Evolutionary conservation across 1,284 basidiomycete species (phyloP), one percentile per base, ranked within the genome.

Genomic region (Meira miltonrushii): DNA sequence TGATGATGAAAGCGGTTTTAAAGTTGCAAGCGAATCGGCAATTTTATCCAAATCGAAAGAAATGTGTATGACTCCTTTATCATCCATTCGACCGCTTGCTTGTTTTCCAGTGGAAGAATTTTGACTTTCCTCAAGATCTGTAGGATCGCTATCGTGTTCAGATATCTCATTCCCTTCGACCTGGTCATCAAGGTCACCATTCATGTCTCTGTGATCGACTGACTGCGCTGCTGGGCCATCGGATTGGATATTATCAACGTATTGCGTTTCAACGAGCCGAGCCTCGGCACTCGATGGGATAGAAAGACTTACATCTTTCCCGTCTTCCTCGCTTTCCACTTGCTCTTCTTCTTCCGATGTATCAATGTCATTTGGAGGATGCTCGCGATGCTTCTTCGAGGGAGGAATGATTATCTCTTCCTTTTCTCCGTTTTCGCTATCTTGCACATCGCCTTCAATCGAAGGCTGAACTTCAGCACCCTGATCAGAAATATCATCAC

Each of bases 151-250:
- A 4, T 33, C 28, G 8, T 33, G 3, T 33, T 33, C 28, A 33
- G 8, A 71, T 17, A 59, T 64, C 10, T 49, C 55, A n/a, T 64
- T 63, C 41, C 25, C 60, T 53, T 78, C 54, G 41, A 79, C 58
- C 83, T 80, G n/a, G 84, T 82, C 55, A 21, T 61, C 51, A 4
- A 33, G 2, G 23, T 19, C 60, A 21, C 60, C 60, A 39, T 55
- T 64, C 28, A 33, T 33, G 28, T 33, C 3, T 33, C 8, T 33
- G 28, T 33, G 28, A 6, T 25, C n/a, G 10, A 40, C n/a, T 40
- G 39, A 40, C n/a, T 40, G 39, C 10, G 39, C 39, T 40, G 10
- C n/a, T 40, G 39, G n/a, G 10, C n/a, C 39, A 10, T 40, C 39
- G 10, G 10, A n/a, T 10, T 40, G n/a, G 10, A 10, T 40, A n/a